Percentiles rank a stretch among this genome's conserved stretches.
These are phyloP conservation scores for Mycena sanguinolenta DNA, from an alignment of 768 basidiomycete genomes.

Conservation along the genomic window DNA sequence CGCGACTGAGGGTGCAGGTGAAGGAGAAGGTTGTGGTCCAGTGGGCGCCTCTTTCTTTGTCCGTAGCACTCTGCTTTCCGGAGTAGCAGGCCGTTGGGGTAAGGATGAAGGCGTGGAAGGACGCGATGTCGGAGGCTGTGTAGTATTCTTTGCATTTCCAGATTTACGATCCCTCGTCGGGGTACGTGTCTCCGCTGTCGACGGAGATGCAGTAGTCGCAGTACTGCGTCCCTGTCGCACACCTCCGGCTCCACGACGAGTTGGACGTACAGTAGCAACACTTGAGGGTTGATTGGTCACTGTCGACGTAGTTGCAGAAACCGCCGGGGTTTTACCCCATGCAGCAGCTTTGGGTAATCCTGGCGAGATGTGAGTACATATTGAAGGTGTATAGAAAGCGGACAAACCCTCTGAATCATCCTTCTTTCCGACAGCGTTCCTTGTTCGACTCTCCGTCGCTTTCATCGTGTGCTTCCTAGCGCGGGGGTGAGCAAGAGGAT, in stretches of 20 bases:
- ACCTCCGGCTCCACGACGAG: conserved; percentile 56
- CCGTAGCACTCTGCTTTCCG: conserved; percentile 52
- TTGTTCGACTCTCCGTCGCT: conserved; percentile 80
- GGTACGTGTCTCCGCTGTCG: conserved; percentile 49
- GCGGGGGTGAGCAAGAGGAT: conserved; percentile 23
- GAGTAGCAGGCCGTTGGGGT: conserved; percentile 59
- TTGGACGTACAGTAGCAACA: conserved; percentile 50
- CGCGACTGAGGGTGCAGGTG: conserved; percentile 64
- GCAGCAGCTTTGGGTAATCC: conserved; percentile 79
- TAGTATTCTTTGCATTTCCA: conserved; percentile 55
- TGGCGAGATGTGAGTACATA: conserved; percentile 37
- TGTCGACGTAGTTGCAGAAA: conserved; percentile 38
- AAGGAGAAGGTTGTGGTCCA: conserved; percentile 47
- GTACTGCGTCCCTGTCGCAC: conserved; percentile 63
- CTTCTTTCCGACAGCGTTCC: conserved; percentile 66
- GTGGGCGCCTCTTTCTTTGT: conserved; percentile 52
- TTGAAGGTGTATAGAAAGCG: conserved; percentile 29
- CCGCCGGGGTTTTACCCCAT: conserved; percentile 64
- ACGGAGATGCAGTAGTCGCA: conserved; percentile 39
- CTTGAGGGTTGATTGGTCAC: conserved; percentile 38
- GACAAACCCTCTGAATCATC: conserved; percentile 66
- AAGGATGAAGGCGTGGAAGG: conserved; percentile 67
- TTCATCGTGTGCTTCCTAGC: conserved; percentile 93
- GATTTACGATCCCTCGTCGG: conserved; percentile 48
- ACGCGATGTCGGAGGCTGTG: conserved; percentile 71